Conservation (phyloP, 208 protist genomes). For the Entamoeba invadens region DNA sequence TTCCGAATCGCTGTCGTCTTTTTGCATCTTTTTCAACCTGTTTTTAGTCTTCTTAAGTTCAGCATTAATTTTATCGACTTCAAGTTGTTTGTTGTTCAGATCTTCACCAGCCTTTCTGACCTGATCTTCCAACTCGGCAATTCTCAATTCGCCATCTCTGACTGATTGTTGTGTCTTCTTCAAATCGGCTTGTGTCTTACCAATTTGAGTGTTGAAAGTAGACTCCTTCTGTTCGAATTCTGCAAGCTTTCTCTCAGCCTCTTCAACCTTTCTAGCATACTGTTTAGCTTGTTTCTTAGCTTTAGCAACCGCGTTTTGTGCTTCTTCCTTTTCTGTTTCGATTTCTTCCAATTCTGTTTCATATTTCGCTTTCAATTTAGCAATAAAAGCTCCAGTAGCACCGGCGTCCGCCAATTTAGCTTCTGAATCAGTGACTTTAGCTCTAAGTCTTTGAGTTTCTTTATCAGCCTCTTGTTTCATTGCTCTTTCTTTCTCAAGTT, state of each 20-base stretch:
- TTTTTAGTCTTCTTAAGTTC: too few species aligned
- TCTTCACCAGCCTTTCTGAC: background rate
- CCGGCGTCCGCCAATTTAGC: background rate
- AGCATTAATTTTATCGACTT: background rate
- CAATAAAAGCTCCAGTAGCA: background rate
- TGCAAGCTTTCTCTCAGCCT: background rate
- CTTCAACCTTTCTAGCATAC: background rate
- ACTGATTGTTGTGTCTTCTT: background rate
- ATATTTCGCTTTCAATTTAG: background rate
- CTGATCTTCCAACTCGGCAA: background rate
- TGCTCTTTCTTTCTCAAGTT: background rate
- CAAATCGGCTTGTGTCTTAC: background rate
- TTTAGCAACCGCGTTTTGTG: background rate
- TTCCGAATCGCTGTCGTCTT: too few species aligned
- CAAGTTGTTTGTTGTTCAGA: background rate
- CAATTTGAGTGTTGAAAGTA: background rate
- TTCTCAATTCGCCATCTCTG: background rate
- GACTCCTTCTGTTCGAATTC: background rate
- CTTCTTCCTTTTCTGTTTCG: background rate
- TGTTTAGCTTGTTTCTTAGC: background rate
- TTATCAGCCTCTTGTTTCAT: background rate
- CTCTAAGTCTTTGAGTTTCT: conserved; percentile 1
- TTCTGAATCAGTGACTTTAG: background rate
- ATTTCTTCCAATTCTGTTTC: background rate
- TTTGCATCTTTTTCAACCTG: too few species aligned